Base-by-base conservation (phyloP, 306 rosid genomes). In the Rosa chinensis region DNA sequence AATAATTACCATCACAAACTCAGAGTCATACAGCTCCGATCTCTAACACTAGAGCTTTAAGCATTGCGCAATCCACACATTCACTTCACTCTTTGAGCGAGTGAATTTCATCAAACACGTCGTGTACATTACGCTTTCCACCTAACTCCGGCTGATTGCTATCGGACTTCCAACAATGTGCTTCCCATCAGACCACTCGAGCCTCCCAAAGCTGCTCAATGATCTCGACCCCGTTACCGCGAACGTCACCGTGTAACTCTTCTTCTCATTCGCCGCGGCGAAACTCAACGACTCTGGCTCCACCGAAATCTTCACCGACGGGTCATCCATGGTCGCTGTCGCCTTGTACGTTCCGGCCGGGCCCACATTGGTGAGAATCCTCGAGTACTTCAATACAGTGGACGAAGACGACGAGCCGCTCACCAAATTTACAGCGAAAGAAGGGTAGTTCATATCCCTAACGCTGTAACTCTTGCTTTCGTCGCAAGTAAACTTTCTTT, bases 181-280 rank as follows among this genome's bases (percentile, higher is more conserved):
- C 71, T 88, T 84, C 62, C 93, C 96, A 62, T 94, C 82, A 9
- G 97, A 87, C 98, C 98, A 94, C 80, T 82, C 89, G 18, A 94
- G 71, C 77, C 88, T 91, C 69, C 90, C 94, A 76, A 92, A 92
- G 52, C 86, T 82, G 50, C 49, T 70, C 35, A 53, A 3, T 0
- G 23, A 20, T 47, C 8, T 67, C 17, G 67, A 1, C 8, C 86
- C 74, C 10, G 71, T 21, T 3, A 87, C 4, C 0, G 72, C 74
- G 56, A 94, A 92, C n/a, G 93, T 84, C 2, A 90, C 85, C 10
- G 84, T 76, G 44, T 79, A 94, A 1, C 85, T 67, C 39, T 94
- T 92, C 78, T 90, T 94, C 85, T 94, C 98, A 16, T 86, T 88
- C 64, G 9, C 77, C n/a, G 18, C 37, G 7, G 70, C 77, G 69